Base-by-base conservation (phyloP, 345 rosid genomes). In the Aethionema arabicum region DNA sequence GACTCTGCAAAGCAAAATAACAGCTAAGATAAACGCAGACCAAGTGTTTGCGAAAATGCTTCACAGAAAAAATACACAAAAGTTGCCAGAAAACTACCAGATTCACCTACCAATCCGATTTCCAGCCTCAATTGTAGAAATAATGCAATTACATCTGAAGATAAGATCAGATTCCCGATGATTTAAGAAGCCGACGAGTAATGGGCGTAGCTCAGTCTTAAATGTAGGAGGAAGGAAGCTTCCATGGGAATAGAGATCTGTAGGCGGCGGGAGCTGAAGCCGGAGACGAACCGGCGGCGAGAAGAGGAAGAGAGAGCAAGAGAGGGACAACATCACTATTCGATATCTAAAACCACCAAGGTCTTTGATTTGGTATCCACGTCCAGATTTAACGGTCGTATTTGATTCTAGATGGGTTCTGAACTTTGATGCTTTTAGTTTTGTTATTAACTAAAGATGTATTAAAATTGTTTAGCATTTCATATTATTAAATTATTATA, bases 1-100 rank as follows among this genome's bases (percentile, higher is more conserved):
- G 73, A 13, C 13, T 69, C 90, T 84, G 81, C 70, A 74, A 65
- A 56, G 30, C 38, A 38, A 53, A 63, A 35, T 16, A 29, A 47
- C 4, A 42, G 31, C 39, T 6, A 16, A 2, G 5, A 21, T 31
- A 32, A 31, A 52, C 40, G 62, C 62, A 72, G 52, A 45, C 12
- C 63, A 54, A 11, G 56, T 61, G 77, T 58, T 58, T 54, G 38
- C 27, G 56, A 38, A 70, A 50, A 64, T 60, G 77, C 77, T 56
- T 59, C 61, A 13, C 4, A 65, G 75, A 77, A n/a, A 35, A 39
- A n/a, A n/a, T 30, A 44, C 4, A 40, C 2, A 27, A 12, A 52
- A 12, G 15, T 0, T 0, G 2, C 0, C 0, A 36, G 8, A 37
- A 30, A 55, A 2, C 35, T 32, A 32, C 2, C 14, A 14, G 49